These are phyloP conservation scores for Leccinellum rugosiceps DNA, from an alignment of 768 basidiomycete genomes.

Conservation along the genomic window DNA sequence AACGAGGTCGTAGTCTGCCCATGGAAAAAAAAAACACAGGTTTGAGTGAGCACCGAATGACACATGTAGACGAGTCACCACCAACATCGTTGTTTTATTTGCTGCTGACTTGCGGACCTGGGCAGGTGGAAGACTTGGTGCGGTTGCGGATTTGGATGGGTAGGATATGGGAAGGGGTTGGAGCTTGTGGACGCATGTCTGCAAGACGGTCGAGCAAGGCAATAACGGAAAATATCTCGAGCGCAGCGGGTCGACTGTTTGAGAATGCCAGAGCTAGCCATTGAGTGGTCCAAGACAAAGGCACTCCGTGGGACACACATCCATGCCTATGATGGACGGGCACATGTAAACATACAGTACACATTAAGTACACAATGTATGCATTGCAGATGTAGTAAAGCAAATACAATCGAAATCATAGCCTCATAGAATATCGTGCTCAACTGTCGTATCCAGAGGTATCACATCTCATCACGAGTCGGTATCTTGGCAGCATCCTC, in stretches of 20 bases:
- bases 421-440: not conserved
- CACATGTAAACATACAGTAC: not conserved
- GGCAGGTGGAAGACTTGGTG: conserved; percentile 66
- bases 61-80: conserved; percentile 23
- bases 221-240: conserved; percentile 5
- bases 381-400: not conserved
- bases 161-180: conserved; percentile 50
- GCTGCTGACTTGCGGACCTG: conserved; percentile 44
- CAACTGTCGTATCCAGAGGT: not conserved
- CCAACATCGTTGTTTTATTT: conserved; percentile 59
- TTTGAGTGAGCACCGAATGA: conserved; percentile 1
- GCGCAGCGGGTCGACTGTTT: conserved; percentile 1
- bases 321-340: too few relatives aligned
- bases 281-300: not conserved
- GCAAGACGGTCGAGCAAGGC: conserved; percentile 6
- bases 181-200: conserved; percentile 19
- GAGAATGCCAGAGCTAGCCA: conserved; percentile 5
- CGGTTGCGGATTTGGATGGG: conserved; percentile 49
- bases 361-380: not conserved
- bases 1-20: conserved; percentile 73
- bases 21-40: not conserved
- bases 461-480: not conserved
- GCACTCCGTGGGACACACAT: not conserved
- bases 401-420: not conserved
- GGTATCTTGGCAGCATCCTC: not conserved